Evolutionary conservation across 148 eudicot species (phyloP), one percentile per base, ranked within the genome.

Genomic region (Spergularia marina): DNA sequence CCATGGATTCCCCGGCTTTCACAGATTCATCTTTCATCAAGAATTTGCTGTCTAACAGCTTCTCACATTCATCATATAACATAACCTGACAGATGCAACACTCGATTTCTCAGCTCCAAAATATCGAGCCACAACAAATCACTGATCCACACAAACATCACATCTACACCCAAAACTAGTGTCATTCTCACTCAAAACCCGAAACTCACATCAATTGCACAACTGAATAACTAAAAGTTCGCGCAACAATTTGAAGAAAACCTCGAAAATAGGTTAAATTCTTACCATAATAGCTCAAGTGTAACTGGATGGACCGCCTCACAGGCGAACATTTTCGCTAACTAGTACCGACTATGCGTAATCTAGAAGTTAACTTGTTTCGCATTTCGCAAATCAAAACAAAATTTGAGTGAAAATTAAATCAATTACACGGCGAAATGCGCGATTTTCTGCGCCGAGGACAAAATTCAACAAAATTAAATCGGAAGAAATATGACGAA

Each of bases 21-120:
- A 94, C 81, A 44, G 68, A 79, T 61, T 94, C 91, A 75, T 83
- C 91, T 70, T 84, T 83, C 72, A 89, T 86, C 77, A 86, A 70
- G 78, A 86, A 84, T 75, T 76, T 90, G 64, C 85, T 80, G 51
- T 81, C 89, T 72, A 90, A 69, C 53, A 87, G 76, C 78, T 88
- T 86, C 75, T 89, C 90, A 71, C 76, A 65, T 21, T 88, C 92
- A 81, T 95, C 97, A 77, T 85, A 90, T 40, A 95, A 83, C 86
- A 78, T 71, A 30, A 87, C 85, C 97, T 95, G 84, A 44, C 30
- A 67, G 1, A 14, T 40, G 64, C 69, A 74, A 47, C 53, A 47
- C 60, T 7, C 21, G 36, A 7, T 13, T 14, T 63, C 7, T 69
- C 23, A 70, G 78, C 67, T 12, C n/a, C 52, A 68, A 36, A 65